These are phyloP conservation scores for Zelopaecilomyces penicillatus DNA, from an alignment of 2,329 filamentous ascomycete genomes.

Conservation along the genomic window DNA sequence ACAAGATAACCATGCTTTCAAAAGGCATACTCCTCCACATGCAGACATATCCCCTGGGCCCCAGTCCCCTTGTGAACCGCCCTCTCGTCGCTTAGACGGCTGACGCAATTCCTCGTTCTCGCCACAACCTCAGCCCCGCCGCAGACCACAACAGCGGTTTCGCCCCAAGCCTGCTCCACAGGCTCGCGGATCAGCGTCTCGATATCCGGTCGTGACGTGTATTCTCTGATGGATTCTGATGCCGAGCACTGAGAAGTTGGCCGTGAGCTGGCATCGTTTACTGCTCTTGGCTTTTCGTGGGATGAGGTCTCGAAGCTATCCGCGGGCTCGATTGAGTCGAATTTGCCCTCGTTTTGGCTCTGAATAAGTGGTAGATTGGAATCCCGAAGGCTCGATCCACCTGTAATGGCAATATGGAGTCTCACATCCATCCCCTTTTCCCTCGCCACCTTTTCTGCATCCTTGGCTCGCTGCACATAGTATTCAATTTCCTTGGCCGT, in stretches of 20 bases:
- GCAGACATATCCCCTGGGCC: slow-evolving; percentile 52
- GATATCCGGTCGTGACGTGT: slow-evolving; percentile 41
- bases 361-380: no score
- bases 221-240: slow-evolving; percentile 28
- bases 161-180: slow-evolving; percentile 50
- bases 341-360: slow-evolving; percentile 9
- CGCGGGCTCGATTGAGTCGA: slow-evolving; percentile 11
- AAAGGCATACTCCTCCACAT: slow-evolving; percentile 53
- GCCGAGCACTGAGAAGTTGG: not conserved
- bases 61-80: slow-evolving; percentile 57
- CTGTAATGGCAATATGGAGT: slow-evolving; percentile 48
- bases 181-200: slow-evolving; percentile 42
- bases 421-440: slow-evolving; percentile 39
- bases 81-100: slow-evolving; percentile 48
- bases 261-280: not conserved
- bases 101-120: slow-evolving; percentile 46
- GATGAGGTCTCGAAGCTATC: not conserved
- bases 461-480: slow-evolving; percentile 42
- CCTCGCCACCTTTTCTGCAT: slow-evolving; percentile 31
- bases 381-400: slow-evolving; percentile 1
- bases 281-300: not conserved
- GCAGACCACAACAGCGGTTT: slow-evolving; percentile 54
- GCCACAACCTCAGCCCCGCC: slow-evolving; percentile 48
- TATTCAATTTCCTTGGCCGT: slow-evolving; percentile 47
- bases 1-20: slow-evolving; percentile 16